These are phyloP conservation scores for Tylopilus subfusipes DNA, from an alignment of 768 basidiomycete genomes.

Conservation along the genomic window DNA sequence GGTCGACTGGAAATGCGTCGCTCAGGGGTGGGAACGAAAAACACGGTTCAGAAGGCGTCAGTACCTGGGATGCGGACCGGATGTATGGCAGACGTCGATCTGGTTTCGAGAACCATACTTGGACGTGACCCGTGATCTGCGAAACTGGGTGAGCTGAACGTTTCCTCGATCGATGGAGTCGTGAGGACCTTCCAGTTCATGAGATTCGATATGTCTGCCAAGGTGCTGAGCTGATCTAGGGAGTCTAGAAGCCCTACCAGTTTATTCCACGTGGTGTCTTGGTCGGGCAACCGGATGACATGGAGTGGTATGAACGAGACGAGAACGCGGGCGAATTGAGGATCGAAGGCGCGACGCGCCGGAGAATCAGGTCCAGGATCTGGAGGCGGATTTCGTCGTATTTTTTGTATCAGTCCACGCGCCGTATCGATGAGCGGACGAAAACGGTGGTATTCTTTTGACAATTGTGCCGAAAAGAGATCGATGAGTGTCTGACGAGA, in stretches of 20 bases:
- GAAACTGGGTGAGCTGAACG: background rate
- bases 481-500: constrained; percentile 23
- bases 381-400: constrained; percentile 30
- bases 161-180: background rate
- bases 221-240: constrained; percentile 48
- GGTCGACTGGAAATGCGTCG: constrained; percentile 40
- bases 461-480: constrained; percentile 23
- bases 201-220: constrained; percentile 44
- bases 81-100: constrained; percentile 50
- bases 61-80: constrained; percentile 63
- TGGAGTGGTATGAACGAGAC: constrained; percentile 68
- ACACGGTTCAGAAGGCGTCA: constrained; percentile 9
- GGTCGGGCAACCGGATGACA: constrained; percentile 48
- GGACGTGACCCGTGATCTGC: constrained; percentile 50
- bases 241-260: constrained; percentile 50
- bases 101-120: constrained; percentile 43
- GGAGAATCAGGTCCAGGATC: constrained; percentile 43
- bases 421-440: constrained; percentile 17
- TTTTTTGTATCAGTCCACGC: constrained; percentile 13
- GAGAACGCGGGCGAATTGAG: constrained; percentile 60
- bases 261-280: constrained; percentile 49
- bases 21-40: background rate
- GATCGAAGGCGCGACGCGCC: constrained; percentile 58
- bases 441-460: constrained; percentile 26
- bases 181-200: constrained; percentile 60